These are phyloP conservation scores for Chlamydomonas sp. DNA, from an alignment of 139 green algal genomes.

Conservation along the genomic window DNA sequence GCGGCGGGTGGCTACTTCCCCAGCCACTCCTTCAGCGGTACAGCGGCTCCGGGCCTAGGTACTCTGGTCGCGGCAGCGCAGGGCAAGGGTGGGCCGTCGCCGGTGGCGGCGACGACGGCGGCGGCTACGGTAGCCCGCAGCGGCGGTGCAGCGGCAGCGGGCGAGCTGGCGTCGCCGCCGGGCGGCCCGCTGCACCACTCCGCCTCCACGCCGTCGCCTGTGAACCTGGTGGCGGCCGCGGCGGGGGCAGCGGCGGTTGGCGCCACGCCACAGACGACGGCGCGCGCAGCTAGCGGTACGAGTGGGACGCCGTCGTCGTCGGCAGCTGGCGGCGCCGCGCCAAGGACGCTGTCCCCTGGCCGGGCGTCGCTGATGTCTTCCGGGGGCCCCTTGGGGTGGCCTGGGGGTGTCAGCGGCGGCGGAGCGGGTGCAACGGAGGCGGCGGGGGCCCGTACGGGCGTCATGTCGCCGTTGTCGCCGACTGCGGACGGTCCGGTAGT, in stretches of 20 bases:
- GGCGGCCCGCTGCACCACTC: constrained; percentile 5
- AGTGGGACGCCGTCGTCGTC: background rate
- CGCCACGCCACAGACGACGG: no score
- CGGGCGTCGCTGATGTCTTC: background rate
- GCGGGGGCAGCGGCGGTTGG: background rate
- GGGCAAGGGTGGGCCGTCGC: background rate
- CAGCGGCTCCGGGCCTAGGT: no score
- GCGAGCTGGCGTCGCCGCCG: background rate
- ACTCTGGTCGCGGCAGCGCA: background rate
- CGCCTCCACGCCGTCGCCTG: background rate
- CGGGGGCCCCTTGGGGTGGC: no score
- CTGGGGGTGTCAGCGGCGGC: no score
- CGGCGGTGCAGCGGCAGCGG: background rate
- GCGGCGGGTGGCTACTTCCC: no score
- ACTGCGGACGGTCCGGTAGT: background rate
- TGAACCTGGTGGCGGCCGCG: background rate
- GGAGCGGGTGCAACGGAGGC: background rate
- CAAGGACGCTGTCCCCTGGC: background rate
- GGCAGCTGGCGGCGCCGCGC: background rate
- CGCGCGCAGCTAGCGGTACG: background rate
- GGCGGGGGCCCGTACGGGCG: background rate
- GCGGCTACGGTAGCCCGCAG: background rate
- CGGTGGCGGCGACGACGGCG: background rate
- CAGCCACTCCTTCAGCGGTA: no score
- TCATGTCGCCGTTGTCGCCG: constrained; percentile 8